Base-by-base conservation (phyloP, 176 grass and related monocot genomes). In the Dactylis glomerata region DNA sequence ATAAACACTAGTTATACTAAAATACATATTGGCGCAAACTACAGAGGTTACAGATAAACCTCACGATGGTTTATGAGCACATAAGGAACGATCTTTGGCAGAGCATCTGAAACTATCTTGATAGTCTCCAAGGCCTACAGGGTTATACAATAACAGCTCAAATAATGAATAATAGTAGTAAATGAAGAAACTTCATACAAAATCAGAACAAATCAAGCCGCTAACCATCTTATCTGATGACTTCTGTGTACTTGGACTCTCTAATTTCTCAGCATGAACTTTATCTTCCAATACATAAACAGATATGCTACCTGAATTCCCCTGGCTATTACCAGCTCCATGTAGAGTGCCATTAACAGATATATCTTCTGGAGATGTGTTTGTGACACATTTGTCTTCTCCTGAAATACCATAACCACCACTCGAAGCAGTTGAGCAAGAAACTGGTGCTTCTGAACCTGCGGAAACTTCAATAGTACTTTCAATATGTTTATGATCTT, bases 41-140 rank as follows among this genome's bases (percentile, higher is more conserved):
- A 89, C 59, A 31, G 72, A 69, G 75, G 45, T 83, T 80, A 34
- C 79, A 92, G 77, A 87, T 89, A 79, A 92, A 98, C 96, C 96
- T 98, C 96, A 89, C 92, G 96, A 77, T 98, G 93, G 89, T 95
- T 98, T 88, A 98, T 98, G 40, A 98, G 89, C 79, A 98, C 96
- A 78, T 95, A 98, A 24, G 96, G 96, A 56, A 93, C 96, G 86
- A 98, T 95, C 87, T 98, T 98, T 32, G 96, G 96, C 87, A 98
- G 92, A 81, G 91, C 92, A 88, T 98, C 93, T 87, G 96, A 95
- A 88, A 98, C 85, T 80, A 95, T 94, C 81, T 93, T 94, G 80
- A 98, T 95, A 78, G 93, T 95, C 76, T 98, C 93, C 91, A 95
- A 83, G 78, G 87, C 93, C 96, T 98, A 82, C 80, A 83, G 54